These are phyloP conservation scores for Aspergillus cavernicola DNA, from an alignment of 495 filamentous ascomycete species.

Conservation along the genomic window DNA sequence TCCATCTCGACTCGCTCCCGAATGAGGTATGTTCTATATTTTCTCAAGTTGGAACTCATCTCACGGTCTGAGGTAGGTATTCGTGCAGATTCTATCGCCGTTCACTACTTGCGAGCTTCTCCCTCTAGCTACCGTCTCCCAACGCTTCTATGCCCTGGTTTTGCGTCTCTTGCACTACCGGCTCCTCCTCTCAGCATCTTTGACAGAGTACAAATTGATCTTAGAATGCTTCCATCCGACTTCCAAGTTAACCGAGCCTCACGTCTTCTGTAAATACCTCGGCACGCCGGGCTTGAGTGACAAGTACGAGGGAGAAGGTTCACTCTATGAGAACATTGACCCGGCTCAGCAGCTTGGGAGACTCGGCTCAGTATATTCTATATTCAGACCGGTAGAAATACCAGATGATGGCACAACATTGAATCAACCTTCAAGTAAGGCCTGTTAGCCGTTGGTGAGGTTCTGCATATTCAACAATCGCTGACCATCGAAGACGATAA, in stretches of 20 bases:
- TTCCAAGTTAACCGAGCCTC: conserved; percentile 63
- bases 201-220: conserved; percentile 60
- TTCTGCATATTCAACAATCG: not conserved
- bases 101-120: conserved; percentile 60
- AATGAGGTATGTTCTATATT: conserved; percentile 42
- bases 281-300: conserved; percentile 51
- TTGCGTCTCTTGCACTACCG: conserved; percentile 66
- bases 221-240: conserved; percentile 76
- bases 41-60: not conserved
- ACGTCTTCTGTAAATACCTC: conserved; percentile 65
- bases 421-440: conserved; percentile 17
- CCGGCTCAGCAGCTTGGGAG: conserved; percentile 28
- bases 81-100: conserved; percentile 59
- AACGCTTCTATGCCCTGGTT: conserved; percentile 63
- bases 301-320: conserved; percentile 32
- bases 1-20: conserved; percentile 41
- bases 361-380: conserved; percentile 47
- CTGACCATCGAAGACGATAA: conserved; percentile 30
- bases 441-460: no score
- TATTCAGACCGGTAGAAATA: conserved; percentile 56
- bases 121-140: conserved; percentile 56
- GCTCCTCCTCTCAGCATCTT: conserved; percentile 51
- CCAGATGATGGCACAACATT: conserved; percentile 41
- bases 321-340: conserved; percentile 38
- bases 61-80: conserved; percentile 58